Percentiles rank a stretch among this genome's conserved stretches.
Conservation (phyloP, 2,329 filamentous ascomycete species). For the Chaetothyriales sp. region DNA sequence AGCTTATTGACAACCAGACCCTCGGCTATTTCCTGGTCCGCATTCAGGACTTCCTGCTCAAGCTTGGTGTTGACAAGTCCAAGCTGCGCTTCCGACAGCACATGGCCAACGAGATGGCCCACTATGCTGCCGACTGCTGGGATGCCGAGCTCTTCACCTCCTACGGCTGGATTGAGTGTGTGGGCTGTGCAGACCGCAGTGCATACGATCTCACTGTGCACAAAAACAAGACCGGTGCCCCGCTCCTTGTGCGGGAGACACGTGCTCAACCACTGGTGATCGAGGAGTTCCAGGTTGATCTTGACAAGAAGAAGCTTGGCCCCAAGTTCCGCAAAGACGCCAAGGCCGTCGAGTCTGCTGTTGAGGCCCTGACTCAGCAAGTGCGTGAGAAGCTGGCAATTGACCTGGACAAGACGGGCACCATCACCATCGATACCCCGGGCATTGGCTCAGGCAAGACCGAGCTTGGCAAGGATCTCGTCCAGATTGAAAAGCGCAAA, state of each 20-base stretch:
- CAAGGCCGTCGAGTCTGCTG: slow-evolving; percentile 67
- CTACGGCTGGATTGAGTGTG: slow-evolving; percentile 96
- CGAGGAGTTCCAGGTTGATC: slow-evolving; percentile 75
- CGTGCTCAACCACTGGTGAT: slow-evolving; percentile 63
- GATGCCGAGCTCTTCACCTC: slow-evolving; percentile 85
- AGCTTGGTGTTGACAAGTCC: slow-evolving; percentile 69
- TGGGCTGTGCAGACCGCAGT: slow-evolving; percentile 89
- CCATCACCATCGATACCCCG: slow-evolving; percentile 62
- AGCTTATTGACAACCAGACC: slow-evolving; percentile 90
- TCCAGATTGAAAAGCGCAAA: slow-evolving; percentile 73
- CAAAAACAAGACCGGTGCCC: slow-evolving; percentile 78
- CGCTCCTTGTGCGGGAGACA: slow-evolving; percentile 71
- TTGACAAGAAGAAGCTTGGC: slow-evolving; percentile 93
- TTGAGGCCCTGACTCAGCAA: slow-evolving; percentile 64
- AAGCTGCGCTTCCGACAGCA: slow-evolving; percentile 97
- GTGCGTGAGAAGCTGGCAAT: slow-evolving; percentile 67
- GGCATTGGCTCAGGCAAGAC: slow-evolving; percentile 57
- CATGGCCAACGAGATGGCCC: slow-evolving; percentile 81
- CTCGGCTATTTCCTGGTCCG: slow-evolving; percentile 93
- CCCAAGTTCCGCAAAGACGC: slow-evolving; percentile 91
- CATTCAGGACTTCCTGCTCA: slow-evolving; percentile 79
- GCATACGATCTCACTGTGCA: slow-evolving; percentile 91
- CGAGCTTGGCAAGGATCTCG: slow-evolving; percentile 62
- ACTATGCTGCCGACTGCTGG: slow-evolving; percentile 97
- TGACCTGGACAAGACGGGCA: slow-evolving; percentile 58